Evolutionary conservation across 495 filamentous ascomycete species (phyloP).

Genomic region (Lophiotrema nucula): DNA sequence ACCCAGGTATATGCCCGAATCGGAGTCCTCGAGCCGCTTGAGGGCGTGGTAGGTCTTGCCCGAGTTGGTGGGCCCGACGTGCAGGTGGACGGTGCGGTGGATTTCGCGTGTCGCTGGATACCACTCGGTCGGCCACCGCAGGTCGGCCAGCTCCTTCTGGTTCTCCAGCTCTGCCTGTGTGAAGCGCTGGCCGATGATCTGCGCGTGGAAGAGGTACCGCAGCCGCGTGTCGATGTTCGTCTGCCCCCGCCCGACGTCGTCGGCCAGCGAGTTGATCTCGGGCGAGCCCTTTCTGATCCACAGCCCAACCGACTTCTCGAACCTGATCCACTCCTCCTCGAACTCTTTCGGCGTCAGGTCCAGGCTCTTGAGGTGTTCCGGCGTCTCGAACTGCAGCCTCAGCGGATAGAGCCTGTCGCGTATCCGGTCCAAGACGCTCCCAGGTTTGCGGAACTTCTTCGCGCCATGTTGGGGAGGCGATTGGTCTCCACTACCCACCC

Average conservation of each 20-base stretch:
- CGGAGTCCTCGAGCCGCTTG: slow-evolving; percentile 73
- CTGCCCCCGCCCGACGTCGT: not conserved
- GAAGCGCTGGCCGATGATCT: slow-evolving; percentile 47
- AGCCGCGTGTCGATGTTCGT: slow-evolving; percentile 48
- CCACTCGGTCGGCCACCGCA: slow-evolving; percentile 87
- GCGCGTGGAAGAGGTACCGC: slow-evolving; percentile 58
- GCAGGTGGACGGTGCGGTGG: slow-evolving; percentile 82
- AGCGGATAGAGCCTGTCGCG: not conserved
- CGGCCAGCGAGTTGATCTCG: not conserved
- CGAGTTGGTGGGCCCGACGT: slow-evolving; percentile 97
- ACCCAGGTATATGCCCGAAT: slow-evolving; percentile 83
- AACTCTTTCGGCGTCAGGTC: slow-evolving; percentile 13
- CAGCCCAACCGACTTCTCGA: slow-evolving; percentile 6
- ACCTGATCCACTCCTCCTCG: slow-evolving; percentile 17
- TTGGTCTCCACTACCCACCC: too few relatives aligned
- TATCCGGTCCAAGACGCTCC: too few relatives aligned
- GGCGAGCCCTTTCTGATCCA: slow-evolving; percentile 6
- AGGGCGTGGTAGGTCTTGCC: slow-evolving; percentile 97
- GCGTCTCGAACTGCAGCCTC: slow-evolving; percentile 5
- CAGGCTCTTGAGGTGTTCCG: slow-evolving; percentile 18
- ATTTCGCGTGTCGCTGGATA: slow-evolving; percentile 75
- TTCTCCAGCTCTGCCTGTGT: slow-evolving; percentile 51
- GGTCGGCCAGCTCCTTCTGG: slow-evolving; percentile 69
- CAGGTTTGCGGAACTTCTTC: not conserved
- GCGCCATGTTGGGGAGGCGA: too few relatives aligned